phyloP scores from a whole-genome alignment of 2,329 filamentous ascomycete species.

The Gaeumannomyces tritici region DNA sequence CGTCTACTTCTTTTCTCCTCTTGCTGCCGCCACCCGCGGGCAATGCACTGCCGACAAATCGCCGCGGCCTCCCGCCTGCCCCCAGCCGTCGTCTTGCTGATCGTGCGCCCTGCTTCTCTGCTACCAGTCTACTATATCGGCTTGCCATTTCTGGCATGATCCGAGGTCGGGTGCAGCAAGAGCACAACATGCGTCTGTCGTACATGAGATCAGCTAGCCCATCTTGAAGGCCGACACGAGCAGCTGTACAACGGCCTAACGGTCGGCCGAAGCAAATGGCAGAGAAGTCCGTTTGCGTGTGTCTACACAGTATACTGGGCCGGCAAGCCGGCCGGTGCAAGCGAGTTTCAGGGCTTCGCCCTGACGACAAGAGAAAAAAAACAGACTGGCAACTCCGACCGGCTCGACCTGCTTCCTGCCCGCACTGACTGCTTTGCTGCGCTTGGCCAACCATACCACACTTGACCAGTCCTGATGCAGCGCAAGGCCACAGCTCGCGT shows the following conservation, averaged over 20 bases:
- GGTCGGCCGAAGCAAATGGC: not conserved
- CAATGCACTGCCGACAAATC: not conserved
- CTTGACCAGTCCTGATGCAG: too few species aligned
- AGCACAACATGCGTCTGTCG: not conserved
- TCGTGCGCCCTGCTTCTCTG: not conserved
- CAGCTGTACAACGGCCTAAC: not conserved
- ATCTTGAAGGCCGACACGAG: not conserved
- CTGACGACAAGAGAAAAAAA: not conserved
- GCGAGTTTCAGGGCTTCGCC: not conserved
- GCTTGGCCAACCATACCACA: too few species aligned
- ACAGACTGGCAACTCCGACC: not conserved
- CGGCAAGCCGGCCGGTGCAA: not conserved
- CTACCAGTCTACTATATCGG: not conserved
- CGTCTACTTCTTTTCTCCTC: not conserved
- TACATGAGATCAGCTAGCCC: not conserved
- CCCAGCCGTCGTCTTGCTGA: not conserved
- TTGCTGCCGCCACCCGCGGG: not conserved
- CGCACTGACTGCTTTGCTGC: too few species aligned
- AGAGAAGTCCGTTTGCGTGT: not conserved
- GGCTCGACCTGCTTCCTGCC: not conserved
- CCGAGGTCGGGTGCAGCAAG: not conserved
- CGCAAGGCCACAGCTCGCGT: too few species aligned
- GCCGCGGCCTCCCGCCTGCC: not conserved
- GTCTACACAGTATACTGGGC: not conserved
- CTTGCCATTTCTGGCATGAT: too few species aligned